A percentile compares a stretch with the other conserved stretches of the same genome.
phyloP scores from a whole-genome alignment of 331 rosid species.

The Erythrophleum ivorense region DNA sequence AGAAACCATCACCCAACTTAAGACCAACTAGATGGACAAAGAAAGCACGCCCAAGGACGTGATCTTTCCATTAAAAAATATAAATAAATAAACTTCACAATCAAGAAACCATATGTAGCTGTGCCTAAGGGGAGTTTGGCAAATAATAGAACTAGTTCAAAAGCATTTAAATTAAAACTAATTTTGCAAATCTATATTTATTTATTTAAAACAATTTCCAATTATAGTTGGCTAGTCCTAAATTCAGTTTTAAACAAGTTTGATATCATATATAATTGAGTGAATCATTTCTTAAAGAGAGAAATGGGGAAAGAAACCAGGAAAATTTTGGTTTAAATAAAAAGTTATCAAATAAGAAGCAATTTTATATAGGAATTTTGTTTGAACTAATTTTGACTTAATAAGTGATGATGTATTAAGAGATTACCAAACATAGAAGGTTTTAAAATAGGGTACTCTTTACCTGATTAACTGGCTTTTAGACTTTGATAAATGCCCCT shows the following conservation, averaged over 20 bases:
- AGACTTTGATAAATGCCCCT: neutral
- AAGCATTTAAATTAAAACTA: too few relatives aligned
- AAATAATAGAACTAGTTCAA: neutral
- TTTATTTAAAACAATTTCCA: neutral
- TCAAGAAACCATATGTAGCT: neutral
- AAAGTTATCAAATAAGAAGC: neutral
- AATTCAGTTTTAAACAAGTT: neutral
- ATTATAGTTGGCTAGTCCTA: neutral
- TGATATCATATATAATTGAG: neutral
- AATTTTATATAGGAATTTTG: neutral
- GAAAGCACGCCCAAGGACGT: neutral
- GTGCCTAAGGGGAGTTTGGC: neutral
- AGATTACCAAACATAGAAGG: neutral
- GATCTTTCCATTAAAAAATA: neutral
- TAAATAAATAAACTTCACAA: neutral
- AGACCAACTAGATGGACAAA: neutral
- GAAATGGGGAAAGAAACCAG: neutral
- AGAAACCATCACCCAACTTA: too few relatives aligned
- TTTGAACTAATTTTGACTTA: neutral
- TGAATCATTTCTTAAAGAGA: neutral
- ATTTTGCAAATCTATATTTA: neutral
- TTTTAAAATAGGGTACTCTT: neutral
- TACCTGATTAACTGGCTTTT: neutral
- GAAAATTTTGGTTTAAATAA: neutral
- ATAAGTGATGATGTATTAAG: neutral